Evolutionary conservation across 2,329 filamentous ascomycete genomes (phyloP), one percentile per base, ranked within the genome.

Genomic region (Calonectria henricotiae): DNA sequence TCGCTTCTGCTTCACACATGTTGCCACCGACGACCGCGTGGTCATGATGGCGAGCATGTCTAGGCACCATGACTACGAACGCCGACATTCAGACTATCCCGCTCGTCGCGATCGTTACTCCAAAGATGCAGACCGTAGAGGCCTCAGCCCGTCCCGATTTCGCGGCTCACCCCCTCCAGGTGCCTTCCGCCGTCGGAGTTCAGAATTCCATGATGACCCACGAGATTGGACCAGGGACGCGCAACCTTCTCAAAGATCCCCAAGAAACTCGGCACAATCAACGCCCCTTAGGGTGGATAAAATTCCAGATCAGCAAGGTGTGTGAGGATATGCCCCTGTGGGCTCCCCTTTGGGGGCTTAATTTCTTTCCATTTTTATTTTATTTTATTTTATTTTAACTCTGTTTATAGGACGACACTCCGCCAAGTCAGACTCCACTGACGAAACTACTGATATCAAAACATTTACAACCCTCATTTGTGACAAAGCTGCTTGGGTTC

Each of bases 401-500:
- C 25, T 39, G 47, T 4, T 30, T 5, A 30, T 46, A 67, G 44
- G 62, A n/a, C 30, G 62, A 39, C 61, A 25, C n/a, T 54, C 61
- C n/a, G 32, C 54, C 43, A 69, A 69, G 43, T 1, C 54, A 44
- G 51, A 54, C 49, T 3, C 60, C 43, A 46, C 27, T 6, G 17
- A 15, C 5, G 46, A 61, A 17, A 15, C 27, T 39, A 27, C 17
- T 63, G 12, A 73, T 3, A 62, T 71, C 44, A 75, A 62, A 46
- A 30, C 13, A 2, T 13, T 79, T 2, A 66, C 73, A 17, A 74
- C 78, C 13, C 39, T 75, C 2, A n/a, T 80, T 7, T 74, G 71
- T 25, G 74, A 80, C 8, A 74, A 74, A 51, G 67, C 74, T 5
- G 62, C 63, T 51, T 74, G 71, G 62, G 75, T 65, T 17, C 71